Conservation (phyloP, 2,329 filamentous ascomycete species). For the Aspergillus sp. region DNA sequence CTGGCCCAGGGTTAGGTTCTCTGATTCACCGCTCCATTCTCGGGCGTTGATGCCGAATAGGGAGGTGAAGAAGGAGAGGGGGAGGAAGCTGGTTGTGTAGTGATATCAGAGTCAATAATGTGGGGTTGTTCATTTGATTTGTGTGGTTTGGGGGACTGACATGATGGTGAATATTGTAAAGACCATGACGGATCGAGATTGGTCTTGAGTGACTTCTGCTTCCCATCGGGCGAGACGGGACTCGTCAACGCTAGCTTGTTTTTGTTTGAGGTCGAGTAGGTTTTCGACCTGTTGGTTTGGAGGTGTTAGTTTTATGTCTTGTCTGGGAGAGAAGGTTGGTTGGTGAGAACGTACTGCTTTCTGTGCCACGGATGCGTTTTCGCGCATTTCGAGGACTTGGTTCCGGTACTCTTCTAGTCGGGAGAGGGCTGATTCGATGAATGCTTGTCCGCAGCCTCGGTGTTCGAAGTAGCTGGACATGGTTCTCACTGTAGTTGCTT, state of each 20-base stretch:
- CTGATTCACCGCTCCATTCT: conserved; percentile 57
- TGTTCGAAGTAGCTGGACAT: conserved; percentile 39
- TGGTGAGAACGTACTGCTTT: conserved; percentile 51
- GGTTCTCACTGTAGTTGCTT: conserved; percentile 52
- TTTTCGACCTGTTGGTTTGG: conserved; percentile 56
- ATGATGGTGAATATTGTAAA: conserved; percentile 65
- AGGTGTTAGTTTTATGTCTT: neutral
- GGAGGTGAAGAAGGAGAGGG: conserved; percentile 65
- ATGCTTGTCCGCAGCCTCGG: conserved; percentile 49
- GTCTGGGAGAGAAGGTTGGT: no score
- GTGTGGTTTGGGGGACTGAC: conserved; percentile 28
- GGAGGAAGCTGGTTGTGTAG: conserved; percentile 51
- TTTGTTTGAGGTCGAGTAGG: conserved; percentile 67
- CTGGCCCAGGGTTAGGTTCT: conserved; percentile 38
- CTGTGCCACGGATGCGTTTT: conserved; percentile 59
- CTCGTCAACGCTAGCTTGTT: conserved; percentile 67
- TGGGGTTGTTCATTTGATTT: neutral
- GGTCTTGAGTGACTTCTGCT: conserved; percentile 63
- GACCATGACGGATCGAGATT: conserved; percentile 63
- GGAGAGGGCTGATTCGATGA: conserved; percentile 56
- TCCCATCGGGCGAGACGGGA: conserved; percentile 64
- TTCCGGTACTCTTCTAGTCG: conserved; percentile 59
- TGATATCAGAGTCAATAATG: neutral
- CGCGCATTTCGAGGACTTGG: conserved; percentile 59
- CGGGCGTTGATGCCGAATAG: conserved; percentile 66